Conservation (phyloP, 2,329 filamentous ascomycete genomes). For the Aureobasidium musti region DNA sequence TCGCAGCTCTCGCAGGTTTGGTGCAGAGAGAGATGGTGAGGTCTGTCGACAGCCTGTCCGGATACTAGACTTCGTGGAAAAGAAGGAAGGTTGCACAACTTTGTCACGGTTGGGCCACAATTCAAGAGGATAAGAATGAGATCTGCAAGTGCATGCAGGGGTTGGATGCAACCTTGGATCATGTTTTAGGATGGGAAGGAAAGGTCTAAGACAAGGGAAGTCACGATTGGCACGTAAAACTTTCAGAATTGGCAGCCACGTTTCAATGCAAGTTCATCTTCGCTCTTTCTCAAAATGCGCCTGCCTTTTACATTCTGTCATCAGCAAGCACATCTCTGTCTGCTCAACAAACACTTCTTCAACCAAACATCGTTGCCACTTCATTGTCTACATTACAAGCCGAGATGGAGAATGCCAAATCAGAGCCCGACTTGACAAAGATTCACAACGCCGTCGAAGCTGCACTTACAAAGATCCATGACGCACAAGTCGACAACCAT, state of each 20-base stretch:
- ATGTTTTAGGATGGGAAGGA: not conserved
- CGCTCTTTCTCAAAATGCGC: not conserved
- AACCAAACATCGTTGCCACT: not conserved
- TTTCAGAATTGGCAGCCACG: not conserved
- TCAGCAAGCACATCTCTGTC: not conserved
- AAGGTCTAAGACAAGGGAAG: not conserved
- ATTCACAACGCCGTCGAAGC: not conserved
- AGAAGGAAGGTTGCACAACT: too few relatives aligned
- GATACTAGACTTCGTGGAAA: not conserved
- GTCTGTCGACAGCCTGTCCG: conserved; percentile 5
- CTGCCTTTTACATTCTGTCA: not conserved
- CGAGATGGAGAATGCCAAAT: not conserved
- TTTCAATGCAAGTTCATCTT: not conserved
- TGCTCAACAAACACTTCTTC: not conserved
- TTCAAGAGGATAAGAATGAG: not conserved
- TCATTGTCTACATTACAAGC: not conserved
- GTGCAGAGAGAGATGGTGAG: conserved; percentile 17
- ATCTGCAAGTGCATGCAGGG: not conserved
- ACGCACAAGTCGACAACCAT: not conserved
- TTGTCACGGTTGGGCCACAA: too few relatives aligned
- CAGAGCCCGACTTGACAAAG: not conserved
- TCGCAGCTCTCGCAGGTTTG: conserved; percentile 8
- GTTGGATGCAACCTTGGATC: not conserved
- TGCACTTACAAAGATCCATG: not conserved
- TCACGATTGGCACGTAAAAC: not conserved